Percentiles rank a stretch among this genome's conserved stretches.
These are phyloP conservation scores for Fusarium heterosporum DNA, from an alignment of 2,329 filamentous ascomycete genomes.

Conservation along the genomic window DNA sequence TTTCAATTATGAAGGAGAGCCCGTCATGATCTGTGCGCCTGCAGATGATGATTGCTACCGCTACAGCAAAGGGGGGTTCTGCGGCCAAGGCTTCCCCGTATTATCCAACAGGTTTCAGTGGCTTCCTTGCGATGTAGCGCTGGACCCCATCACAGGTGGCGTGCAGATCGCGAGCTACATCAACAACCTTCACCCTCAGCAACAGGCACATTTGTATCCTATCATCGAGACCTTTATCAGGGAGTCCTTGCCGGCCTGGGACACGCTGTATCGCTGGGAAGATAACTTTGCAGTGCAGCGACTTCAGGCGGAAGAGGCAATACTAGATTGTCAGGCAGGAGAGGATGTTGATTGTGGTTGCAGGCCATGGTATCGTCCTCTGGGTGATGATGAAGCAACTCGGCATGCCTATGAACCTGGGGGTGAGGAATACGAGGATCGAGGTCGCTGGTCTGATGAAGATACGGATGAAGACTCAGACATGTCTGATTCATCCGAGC, in stretches of 20 bases:
- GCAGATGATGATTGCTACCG: background rate
- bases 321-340: no score
- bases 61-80: background rate
- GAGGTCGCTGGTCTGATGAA: no score
- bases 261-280: background rate
- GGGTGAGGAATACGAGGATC: background rate
- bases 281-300: background rate
- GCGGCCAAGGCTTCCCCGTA: background rate
- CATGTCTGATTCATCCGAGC: no score
- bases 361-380: background rate
- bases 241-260: conserved; percentile 2
- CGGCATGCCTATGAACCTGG: background rate
- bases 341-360: no score
- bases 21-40: no score
- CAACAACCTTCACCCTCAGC: conserved; percentile 13
- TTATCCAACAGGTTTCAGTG: conserved; percentile 10
- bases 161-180: conserved; percentile 6
- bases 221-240: conserved; percentile 4
- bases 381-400: background rate
- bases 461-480: no score
- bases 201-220: background rate
- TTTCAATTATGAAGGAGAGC: no score
- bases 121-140: conserved; percentile 8
- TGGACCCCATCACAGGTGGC: background rate
- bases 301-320: background rate